Evolutionary conservation across 2,329 filamentous ascomycete species (phyloP), one percentile per base, ranked within the genome.

Genomic region (Diplodia seriata): DNA sequence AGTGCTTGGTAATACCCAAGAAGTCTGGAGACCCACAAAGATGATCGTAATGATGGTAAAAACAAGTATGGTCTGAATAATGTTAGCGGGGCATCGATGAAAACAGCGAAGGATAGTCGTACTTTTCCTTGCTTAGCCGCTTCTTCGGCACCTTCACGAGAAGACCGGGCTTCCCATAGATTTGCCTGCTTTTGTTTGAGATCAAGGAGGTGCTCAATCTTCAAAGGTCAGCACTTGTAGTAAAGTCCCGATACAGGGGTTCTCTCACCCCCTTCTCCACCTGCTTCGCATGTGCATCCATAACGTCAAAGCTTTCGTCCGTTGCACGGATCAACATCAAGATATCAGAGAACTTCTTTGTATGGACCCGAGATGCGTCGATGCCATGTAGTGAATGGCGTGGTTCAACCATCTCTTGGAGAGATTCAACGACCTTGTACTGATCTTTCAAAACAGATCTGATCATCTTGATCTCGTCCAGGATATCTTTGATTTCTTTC

Each of bases 121-220:
- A 54, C 51, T 0, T 31, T 36, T 2, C 79, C 84, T 77, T 89
- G 82, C 8, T 84, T 81, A 0, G 87, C 85, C 0, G 88, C 88
- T 0, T 85, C 85, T 2, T 85, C 83, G 0, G 88, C 88, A 74
- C 89, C 87, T 61, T 89, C 86, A 20, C 85, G 80, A 0, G 85
- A 84, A 64, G 86, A 89, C 2, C 87, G 84, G 1, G 88, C 88
- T 73, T 90, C 88, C 56, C 89, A 85, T 0, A 87, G 87, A 76
- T 90, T 90, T 70, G 87, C 87, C 68, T 90, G 87, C 75, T 90
- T 90, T 72, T 91, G 88, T 72, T 91, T 91, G 0, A 90, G 81
- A 70, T 90, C 88, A 0, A 91, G 83, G 5, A 90, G 78, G 71
- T 90, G 85, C 0, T 85, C 88, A 54, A 90, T 83, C 68, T 83